phyloP scores from a whole-genome alignment of 148 eudicot species.

The Fagopyrum homotropicum region DNA sequence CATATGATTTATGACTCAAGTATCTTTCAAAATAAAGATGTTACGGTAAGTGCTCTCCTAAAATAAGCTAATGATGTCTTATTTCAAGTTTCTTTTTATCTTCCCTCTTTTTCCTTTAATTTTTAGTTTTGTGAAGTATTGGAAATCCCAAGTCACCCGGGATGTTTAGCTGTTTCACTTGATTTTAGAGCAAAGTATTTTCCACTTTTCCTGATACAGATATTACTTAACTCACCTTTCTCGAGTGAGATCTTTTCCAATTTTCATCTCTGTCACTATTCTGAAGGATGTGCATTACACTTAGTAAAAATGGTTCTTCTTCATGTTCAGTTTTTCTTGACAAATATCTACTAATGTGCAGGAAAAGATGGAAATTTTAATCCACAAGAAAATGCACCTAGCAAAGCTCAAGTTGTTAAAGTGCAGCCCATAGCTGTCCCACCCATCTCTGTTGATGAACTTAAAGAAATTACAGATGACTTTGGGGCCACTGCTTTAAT shows the following conservation, averaged over 20 bases:
- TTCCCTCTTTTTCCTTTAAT: neutral
- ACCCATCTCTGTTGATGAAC: conserved; percentile 56
- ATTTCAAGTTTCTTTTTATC: neutral
- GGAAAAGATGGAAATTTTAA: conserved; percentile 35
- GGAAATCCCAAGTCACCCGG: neutral
- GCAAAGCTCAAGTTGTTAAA: conserved; percentile 37
- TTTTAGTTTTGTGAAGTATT: neutral
- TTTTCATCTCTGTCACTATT: neutral
- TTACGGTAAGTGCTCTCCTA: neutral
- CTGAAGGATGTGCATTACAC: neutral
- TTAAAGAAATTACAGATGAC: conserved; percentile 64
- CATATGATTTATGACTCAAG: neutral
- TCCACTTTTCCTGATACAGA: neutral
- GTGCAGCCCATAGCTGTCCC: conserved; percentile 60
- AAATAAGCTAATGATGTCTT: neutral
- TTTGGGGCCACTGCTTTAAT: conserved; percentile 72
- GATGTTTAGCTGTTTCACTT: neutral
- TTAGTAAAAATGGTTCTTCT: neutral
- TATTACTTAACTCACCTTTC: neutral
- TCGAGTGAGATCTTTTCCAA: neutral
- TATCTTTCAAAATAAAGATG: neutral
- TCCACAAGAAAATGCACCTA: conserved; percentile 31
- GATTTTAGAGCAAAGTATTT: neutral
- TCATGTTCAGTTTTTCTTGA: neutral
- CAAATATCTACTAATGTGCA: neutral